phyloP scores from a whole-genome alignment of 441 rosid species.

The Pelargonium myrrhifolium region DNA sequence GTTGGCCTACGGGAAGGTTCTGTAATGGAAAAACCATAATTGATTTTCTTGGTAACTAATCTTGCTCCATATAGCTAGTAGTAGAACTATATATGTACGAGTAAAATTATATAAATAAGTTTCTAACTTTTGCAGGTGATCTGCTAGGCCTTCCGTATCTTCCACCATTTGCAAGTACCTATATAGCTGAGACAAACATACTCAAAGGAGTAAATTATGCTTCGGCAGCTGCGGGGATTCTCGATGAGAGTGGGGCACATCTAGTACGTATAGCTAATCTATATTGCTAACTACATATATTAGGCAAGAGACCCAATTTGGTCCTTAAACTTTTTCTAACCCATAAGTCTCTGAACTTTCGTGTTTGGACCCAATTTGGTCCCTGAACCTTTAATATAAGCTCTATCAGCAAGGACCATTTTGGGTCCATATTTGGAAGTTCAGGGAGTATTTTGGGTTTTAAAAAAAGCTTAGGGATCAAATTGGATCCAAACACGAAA shows the following conservation, averaged over 20 bases:
- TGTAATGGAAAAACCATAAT: slow-evolving; percentile 31
- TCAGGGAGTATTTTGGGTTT: too few species aligned
- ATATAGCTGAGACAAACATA: slow-evolving; percentile 12
- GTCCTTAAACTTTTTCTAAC: too few species aligned
- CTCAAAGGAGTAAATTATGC: slow-evolving; percentile 33
- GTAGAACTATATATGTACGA: background rate
- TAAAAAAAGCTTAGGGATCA: too few species aligned
- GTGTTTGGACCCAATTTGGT: too few species aligned
- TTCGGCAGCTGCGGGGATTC: slow-evolving; percentile 39
- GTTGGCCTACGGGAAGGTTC: slow-evolving; percentile 29
- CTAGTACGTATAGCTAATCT: slow-evolving; percentile 16
- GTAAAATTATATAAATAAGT: background rate
- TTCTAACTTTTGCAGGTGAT: slow-evolving; percentile 21
- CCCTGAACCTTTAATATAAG: too few species aligned
- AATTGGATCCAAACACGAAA: too few species aligned
- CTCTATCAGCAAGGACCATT: too few species aligned
- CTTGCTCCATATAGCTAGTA: background rate
- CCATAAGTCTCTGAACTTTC: too few species aligned
- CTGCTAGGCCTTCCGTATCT: slow-evolving; percentile 26
- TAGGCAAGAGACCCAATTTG: too few species aligned
- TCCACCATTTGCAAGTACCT: slow-evolving; percentile 22
- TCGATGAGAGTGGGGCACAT: slow-evolving; percentile 23
- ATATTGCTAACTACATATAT: too few species aligned
- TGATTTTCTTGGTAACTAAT: slow-evolving; percentile 25
- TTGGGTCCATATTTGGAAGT: too few species aligned